These are phyloP conservation scores for Articulospora tetracladia DNA, from an alignment of 495 filamentous ascomycete species.

Conservation along the genomic window DNA sequence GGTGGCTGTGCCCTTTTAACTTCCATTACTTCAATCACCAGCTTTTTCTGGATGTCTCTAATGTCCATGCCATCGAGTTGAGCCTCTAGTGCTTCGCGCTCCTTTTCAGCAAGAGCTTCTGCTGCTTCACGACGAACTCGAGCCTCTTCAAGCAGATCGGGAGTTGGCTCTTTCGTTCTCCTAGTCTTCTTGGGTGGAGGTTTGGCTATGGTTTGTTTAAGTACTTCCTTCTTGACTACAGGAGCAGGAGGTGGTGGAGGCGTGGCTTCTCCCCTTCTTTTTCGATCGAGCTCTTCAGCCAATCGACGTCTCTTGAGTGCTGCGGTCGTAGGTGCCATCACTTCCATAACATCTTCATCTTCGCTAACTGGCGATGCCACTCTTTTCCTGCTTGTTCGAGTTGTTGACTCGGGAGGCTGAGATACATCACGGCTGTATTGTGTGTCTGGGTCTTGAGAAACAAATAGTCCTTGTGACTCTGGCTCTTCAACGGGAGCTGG, in stretches of 20 bases:
- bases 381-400: constrained; percentile 38
- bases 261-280: constrained; percentile 26
- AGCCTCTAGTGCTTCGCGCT: constrained; percentile 53
- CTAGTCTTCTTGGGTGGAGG: constrained; percentile 41
- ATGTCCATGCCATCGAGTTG: constrained; percentile 59
- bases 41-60: constrained; percentile 66
- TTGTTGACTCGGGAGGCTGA: constrained; percentile 1
- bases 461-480: constrained; percentile 36
- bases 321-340: constrained; percentile 65
- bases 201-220: constrained; percentile 3
- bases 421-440: constrained; percentile 10
- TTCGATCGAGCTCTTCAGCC: constrained; percentile 39
- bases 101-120: constrained; percentile 54
- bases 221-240: constrained; percentile 5
- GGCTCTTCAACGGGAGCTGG: constrained; percentile 10
- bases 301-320: constrained; percentile 68
- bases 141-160: constrained; percentile 67
- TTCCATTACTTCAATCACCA: constrained; percentile 79
- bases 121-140: constrained; percentile 65
- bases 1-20: constrained; percentile 35
- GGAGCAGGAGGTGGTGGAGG: constrained; percentile 17
- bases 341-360: constrained; percentile 54
- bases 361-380: constrained; percentile 35
- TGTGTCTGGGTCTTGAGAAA: constrained; percentile 27
- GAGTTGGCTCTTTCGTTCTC: constrained; percentile 22